A percentile compares a stretch with the other conserved stretches of the same genome.
Evolutionary conservation across 83 land plant genomes (phyloP).

Genomic region (Diphasiastrum complanatum): DNA sequence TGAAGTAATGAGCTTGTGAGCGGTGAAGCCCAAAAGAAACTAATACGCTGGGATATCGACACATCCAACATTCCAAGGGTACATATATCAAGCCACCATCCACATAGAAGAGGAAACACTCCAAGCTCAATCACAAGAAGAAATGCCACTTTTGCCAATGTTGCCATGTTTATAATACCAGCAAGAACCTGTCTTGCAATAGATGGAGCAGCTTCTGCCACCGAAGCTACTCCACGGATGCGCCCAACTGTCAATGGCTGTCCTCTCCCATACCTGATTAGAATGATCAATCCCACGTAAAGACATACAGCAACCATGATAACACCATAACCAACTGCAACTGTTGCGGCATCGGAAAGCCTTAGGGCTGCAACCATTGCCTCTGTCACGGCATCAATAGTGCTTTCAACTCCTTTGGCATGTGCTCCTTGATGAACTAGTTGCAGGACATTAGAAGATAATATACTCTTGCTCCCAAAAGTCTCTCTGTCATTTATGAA

Average conservation of each 20-base stretch:
- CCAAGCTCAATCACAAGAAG: constrained; percentile 92
- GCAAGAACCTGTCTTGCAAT: constrained; percentile 65
- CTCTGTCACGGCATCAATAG: constrained; percentile 32
- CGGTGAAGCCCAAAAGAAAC: constrained; percentile 78
- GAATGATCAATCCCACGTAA: constrained; percentile 65
- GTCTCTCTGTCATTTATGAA: not conserved
- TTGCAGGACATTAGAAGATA: no score
- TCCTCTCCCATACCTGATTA: constrained; percentile 71
- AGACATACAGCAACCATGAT: constrained; percentile 52
- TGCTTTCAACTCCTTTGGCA: no score
- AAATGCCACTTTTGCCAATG: constrained; percentile 93
- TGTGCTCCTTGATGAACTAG: no score
- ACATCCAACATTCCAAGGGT: constrained; percentile 90
- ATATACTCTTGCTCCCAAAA: not conserved
- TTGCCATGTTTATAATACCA: constrained; percentile 73
- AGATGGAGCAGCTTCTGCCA: constrained; percentile 78
- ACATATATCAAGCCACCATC: constrained; percentile 98
- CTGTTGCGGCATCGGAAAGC: constrained; percentile 89
- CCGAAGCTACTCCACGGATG: constrained; percentile 64
- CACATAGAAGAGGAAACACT: constrained; percentile 93
- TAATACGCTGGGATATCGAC: constrained; percentile 61
- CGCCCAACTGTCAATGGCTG: constrained; percentile 78
- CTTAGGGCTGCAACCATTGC: constrained; percentile 39
- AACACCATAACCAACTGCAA: constrained; percentile 78
- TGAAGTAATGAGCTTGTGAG: constrained; percentile 81